A percentile compares a stretch with the other conserved stretches of the same genome.
Conservation (phyloP, 192 early-diverging fungal species). For the Coemansia brasiliensis region DNA sequence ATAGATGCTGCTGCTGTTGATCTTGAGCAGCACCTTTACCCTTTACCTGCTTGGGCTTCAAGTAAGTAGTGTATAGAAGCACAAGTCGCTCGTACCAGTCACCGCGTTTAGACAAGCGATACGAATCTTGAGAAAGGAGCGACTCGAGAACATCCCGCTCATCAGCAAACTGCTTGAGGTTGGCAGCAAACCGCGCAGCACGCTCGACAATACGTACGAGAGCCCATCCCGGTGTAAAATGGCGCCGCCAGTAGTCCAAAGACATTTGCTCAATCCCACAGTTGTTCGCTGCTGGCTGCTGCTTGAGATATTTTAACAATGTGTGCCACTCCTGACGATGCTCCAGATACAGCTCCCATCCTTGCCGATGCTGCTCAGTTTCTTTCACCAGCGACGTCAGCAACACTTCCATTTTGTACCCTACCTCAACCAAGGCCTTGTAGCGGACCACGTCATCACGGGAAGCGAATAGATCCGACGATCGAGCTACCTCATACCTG, state of each 20-base stretch:
- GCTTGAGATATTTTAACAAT: constrained; percentile 12
- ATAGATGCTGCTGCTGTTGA: constrained; percentile 3
- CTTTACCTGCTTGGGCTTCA: constrained; percentile 35
- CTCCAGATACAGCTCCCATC: constrained; percentile 32
- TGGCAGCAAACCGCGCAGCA: constrained; percentile 56
- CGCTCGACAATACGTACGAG: constrained; percentile 62
- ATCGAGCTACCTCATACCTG: constrained; percentile 31
- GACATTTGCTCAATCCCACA: constrained; percentile 11
- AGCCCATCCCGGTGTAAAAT: constrained; percentile 59
- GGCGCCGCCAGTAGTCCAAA: constrained; percentile 45
- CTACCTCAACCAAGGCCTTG: constrained; percentile 26
- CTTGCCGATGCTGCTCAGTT: constrained; percentile 28
- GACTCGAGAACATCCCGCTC: constrained; percentile 60
- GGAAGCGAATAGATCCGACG: constrained; percentile 37
- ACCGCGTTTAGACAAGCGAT: constrained; percentile 59
- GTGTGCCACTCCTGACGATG: constrained; percentile 22
- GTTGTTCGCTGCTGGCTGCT: not conserved
- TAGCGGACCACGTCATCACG: constrained; percentile 38
- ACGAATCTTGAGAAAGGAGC: constrained; percentile 60
- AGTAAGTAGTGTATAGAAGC: constrained; percentile 60
- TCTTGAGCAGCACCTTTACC: not conserved
- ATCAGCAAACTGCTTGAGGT: constrained; percentile 56
- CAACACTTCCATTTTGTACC: constrained; percentile 31
- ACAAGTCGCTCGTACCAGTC: constrained; percentile 69
- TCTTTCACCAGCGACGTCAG: constrained; percentile 21